A percentile compares a stretch with the other conserved stretches of the same genome.
phyloP scores from a whole-genome alignment of 805 yeast species.

The Wickerhamomyces xylosicus region DNA sequence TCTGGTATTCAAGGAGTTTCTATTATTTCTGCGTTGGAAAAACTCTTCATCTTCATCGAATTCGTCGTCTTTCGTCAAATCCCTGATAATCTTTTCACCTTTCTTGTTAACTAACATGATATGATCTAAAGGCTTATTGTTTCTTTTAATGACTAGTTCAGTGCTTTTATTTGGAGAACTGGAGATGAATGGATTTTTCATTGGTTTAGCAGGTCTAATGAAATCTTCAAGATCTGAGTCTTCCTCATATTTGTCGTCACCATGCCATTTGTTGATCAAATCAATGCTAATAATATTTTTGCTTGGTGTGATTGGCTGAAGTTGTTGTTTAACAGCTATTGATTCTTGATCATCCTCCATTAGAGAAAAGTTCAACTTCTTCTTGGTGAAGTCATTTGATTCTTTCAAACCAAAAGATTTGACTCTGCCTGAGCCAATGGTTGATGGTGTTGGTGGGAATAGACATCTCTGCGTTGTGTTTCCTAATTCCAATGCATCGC shows the following conservation, averaged over 20 bases:
- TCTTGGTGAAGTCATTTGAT: constrained; percentile 6
- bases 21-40: background rate
- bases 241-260: constrained; percentile 10
- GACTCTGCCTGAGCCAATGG: constrained; percentile 18
- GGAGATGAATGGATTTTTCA: constrained; percentile 16
- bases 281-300: constrained; percentile 23
- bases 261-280: constrained; percentile 24
- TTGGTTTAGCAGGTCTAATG: constrained; percentile 7
- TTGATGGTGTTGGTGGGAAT: constrained; percentile 22
- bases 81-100: constrained; percentile 20
- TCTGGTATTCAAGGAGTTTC: no score
- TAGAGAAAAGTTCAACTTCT: constrained; percentile 4
- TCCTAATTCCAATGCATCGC: background rate
- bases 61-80: constrained; percentile 6
- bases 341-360: background rate
- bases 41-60: constrained; percentile 2
- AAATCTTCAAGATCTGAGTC: constrained; percentile 13
- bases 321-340: background rate
- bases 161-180: constrained; percentile 2
- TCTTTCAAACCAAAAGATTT: constrained; percentile 6
- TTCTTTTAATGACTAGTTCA: constrained; percentile 7
- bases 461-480: constrained; percentile 10
- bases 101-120: constrained; percentile 23
- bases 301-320: constrained; percentile 22
- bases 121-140: constrained; percentile 12